phyloP scores from a whole-genome alignment of 2,329 filamentous ascomycete genomes.

The Exophiala aquamarina region DNA sequence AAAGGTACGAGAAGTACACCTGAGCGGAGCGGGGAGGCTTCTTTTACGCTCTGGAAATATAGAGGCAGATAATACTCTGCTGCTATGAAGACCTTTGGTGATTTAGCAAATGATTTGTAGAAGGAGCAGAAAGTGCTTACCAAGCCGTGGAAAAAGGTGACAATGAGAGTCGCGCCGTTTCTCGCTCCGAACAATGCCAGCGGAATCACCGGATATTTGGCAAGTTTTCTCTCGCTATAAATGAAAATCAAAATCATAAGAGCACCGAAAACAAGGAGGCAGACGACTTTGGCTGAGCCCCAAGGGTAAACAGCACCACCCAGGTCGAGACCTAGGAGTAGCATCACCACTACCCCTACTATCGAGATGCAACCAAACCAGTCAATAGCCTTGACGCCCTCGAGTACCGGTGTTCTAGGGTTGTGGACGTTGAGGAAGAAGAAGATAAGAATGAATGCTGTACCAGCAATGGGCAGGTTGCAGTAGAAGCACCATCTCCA shows the following conservation, averaged over 20 bases:
- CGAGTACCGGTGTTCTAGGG: conserved; percentile 48
- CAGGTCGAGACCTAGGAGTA: conserved; percentile 82
- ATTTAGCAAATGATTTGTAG: conserved; percentile 5
- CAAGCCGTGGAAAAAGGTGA: conserved; percentile 33
- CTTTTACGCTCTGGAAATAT: conserved; percentile 69
- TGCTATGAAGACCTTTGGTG: conserved; percentile 20
- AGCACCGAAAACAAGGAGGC: conserved; percentile 72
- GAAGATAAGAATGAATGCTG: conserved; percentile 50
- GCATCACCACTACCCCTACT: conserved; percentile 77
- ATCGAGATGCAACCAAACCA: conserved; percentile 64
- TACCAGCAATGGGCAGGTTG: conserved; percentile 53
- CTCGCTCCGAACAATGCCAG: conserved; percentile 65
- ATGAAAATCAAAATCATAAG: conserved; percentile 66
- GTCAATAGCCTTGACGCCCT: conserved; percentile 45
- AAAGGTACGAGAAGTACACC: conserved; percentile 62
- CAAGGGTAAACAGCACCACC: conserved; percentile 76
- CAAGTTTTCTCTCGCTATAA: conserved; percentile 70
- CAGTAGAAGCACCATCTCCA: conserved; percentile 61
- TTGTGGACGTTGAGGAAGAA: conserved; percentile 58
- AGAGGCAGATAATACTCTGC: conserved; percentile 64
- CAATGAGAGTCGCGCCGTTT: conserved; percentile 44
- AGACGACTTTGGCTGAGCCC: conserved; percentile 72
- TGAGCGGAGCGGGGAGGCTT: conserved; percentile 59
- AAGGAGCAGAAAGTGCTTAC: conserved; percentile 7
- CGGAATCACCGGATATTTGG: conserved; percentile 77